Percentiles rank a stretch among this genome's conserved stretches.
Conservation (phyloP, 352 stramenopile species). For the Pythium volutum region DNA sequence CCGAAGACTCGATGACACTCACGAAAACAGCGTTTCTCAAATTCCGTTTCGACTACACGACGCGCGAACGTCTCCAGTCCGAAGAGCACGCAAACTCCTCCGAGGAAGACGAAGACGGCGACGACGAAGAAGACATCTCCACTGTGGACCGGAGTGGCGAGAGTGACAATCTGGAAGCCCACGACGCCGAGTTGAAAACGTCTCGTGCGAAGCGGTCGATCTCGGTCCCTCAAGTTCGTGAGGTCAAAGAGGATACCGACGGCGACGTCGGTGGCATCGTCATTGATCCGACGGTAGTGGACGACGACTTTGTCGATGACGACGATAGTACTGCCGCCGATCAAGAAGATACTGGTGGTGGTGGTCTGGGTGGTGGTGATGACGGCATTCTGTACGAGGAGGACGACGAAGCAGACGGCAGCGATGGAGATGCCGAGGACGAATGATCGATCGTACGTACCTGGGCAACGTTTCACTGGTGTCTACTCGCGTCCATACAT, state of each 20-base stretch:
- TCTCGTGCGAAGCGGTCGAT: background rate
- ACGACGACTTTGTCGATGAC: conserved; percentile 23
- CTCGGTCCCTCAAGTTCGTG: background rate
- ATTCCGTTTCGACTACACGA: conserved; percentile 50
- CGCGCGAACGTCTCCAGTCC: conserved; percentile 29
- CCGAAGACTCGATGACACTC: conserved; percentile 32
- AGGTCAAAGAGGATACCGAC: background rate
- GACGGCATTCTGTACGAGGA: background rate
- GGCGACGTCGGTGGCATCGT: conserved; percentile 20
- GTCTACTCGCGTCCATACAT: too few species aligned
- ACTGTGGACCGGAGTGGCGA: background rate
- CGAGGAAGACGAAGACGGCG: conserved; percentile 31
- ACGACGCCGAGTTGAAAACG: conserved; percentile 6
- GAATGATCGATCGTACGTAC: background rate
- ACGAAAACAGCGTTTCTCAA: conserved; percentile 48
- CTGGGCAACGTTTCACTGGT: too few species aligned
- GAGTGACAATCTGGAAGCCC: background rate
- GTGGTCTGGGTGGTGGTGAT: background rate
- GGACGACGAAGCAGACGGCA: background rate
- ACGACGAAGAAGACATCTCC: background rate
- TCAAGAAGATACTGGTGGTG: background rate
- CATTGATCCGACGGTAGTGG: conserved; percentile 22
- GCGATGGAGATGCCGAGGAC: background rate
- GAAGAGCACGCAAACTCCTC: conserved; percentile 34
- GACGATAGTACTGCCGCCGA: conserved; percentile 5